Conservation (phyloP, 2,329 filamentous ascomycete species). For the Rutstroemia sp. region DNA sequence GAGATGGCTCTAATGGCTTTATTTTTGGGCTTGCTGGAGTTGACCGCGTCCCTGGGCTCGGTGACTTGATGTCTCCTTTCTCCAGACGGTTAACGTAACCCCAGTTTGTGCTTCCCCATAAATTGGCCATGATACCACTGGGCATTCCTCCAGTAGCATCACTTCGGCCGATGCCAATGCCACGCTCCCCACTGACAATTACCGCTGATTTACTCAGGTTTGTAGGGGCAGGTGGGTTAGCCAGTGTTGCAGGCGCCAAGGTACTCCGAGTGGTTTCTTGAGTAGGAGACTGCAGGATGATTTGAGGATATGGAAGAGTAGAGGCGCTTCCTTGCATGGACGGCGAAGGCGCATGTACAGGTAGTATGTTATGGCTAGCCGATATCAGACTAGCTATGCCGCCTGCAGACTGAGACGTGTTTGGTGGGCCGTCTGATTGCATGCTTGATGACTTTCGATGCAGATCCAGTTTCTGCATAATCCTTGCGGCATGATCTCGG, state of each 20-base stretch:
- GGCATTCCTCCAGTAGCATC: slow-evolving; percentile 66
- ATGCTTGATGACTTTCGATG: slow-evolving; percentile 62
- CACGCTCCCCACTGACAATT: slow-evolving; percentile 69
- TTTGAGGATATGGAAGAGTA: slow-evolving; percentile 29
- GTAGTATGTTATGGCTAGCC: slow-evolving; percentile 72
- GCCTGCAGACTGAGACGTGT: slow-evolving; percentile 30
- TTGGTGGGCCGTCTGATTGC: slow-evolving; percentile 34
- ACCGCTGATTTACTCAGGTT: slow-evolving; percentile 83
- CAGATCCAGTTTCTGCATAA: slow-evolving; percentile 89
- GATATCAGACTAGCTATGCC: slow-evolving; percentile 84
- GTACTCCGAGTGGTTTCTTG: slow-evolving; percentile 46
- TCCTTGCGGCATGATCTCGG: slow-evolving; percentile 74
- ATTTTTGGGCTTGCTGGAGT: slow-evolving; percentile 21
- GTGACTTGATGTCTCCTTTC: slow-evolving; percentile 39
- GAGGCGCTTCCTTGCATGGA: slow-evolving; percentile 17
- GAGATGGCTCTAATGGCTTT: slow-evolving; percentile 22
- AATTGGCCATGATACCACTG: slow-evolving; percentile 81
- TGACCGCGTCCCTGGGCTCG: slow-evolving; percentile 16
- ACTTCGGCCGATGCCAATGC: slow-evolving; percentile 52
- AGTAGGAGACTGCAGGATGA: slow-evolving; percentile 31
- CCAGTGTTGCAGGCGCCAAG: slow-evolving; percentile 75
- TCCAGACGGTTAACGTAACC: slow-evolving; percentile 56
- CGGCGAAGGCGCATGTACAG: slow-evolving; percentile 42
- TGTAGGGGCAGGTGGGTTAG: slow-evolving; percentile 75
- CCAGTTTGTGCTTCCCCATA: slow-evolving; percentile 90